These are phyloP conservation scores for Saccharomycopsis microspora DNA, from an alignment of 805 yeast species.

Conservation along the genomic window DNA sequence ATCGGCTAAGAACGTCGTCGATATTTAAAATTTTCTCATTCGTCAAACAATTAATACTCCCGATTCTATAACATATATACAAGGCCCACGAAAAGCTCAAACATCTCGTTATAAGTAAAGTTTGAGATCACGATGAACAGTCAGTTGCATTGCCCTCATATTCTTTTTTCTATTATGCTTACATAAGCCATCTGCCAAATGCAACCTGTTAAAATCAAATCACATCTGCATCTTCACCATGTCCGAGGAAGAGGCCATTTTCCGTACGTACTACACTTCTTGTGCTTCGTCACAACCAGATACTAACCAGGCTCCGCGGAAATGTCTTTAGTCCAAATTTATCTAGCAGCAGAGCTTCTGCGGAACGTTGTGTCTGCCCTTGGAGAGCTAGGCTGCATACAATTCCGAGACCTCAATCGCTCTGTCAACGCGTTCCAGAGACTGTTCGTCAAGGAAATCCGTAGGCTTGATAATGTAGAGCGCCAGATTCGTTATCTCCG, in stretches of 20 bases:
- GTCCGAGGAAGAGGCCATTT: conserved; percentile 14
- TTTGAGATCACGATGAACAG: too few relatives aligned
- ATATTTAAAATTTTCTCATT: too few relatives aligned
- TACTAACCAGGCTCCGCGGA: conserved; percentile 66
- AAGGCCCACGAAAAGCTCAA: too few relatives aligned
- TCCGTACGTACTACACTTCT: conserved; percentile 16
- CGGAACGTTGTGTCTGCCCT: conserved; percentile 77
- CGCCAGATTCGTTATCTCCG: conserved; percentile 62
- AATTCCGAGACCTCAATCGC: conserved; percentile 80
- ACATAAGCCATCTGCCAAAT: too few relatives aligned
- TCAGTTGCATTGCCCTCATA: too few relatives aligned
- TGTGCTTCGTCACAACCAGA: background rate
- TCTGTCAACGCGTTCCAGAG: conserved; percentile 81
- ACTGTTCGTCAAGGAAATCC: conserved; percentile 77
- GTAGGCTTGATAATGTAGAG: conserved; percentile 76
- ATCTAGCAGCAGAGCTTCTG: conserved; percentile 82
- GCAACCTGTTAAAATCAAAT: too few relatives aligned
- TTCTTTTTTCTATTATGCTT: too few relatives aligned
- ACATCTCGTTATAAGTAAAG: too few relatives aligned
- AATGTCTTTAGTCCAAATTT: conserved; percentile 88
- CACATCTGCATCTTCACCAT: background rate
- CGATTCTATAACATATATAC: too few relatives aligned
- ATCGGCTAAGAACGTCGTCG: too few relatives aligned
- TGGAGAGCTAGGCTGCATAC: conserved; percentile 79
- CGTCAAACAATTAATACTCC: too few relatives aligned